These are phyloP conservation scores for Micractinium conductrix DNA, from an alignment of 139 green algal genomes.

Conservation along the genomic window DNA sequence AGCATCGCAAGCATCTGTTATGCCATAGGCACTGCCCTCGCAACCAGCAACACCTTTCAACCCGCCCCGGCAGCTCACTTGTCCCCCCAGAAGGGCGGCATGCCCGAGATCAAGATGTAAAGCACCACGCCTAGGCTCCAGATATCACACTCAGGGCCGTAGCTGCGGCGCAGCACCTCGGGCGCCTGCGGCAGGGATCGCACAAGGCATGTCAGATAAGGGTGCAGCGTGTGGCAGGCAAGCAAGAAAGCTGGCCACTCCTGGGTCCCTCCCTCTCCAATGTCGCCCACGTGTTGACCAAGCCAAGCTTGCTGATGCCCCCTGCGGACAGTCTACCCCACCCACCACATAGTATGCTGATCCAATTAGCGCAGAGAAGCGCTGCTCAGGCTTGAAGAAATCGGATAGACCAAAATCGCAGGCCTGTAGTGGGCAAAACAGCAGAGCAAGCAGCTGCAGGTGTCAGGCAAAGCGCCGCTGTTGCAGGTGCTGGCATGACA, in stretches of 20 bases:
- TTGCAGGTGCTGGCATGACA: too few species aligned
- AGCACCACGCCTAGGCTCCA: conserved; percentile 91
- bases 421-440: neutral
- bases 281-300: too few species aligned
- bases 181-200: conserved; percentile 43
- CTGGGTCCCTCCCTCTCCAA: too few species aligned
- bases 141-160: conserved; percentile 75
- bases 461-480: too few species aligned
- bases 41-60: neutral
- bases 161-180: conserved; percentile 73
- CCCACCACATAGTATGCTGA: conserved; percentile 78
- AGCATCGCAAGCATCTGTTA: neutral
- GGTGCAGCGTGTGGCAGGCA: neutral
- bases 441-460: neutral
- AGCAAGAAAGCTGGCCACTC: too few species aligned
- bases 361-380: conserved; percentile 27
- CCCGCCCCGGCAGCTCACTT: neutral
- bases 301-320: too few species aligned
- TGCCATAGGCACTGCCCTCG: neutral
- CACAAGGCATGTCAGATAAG: too few species aligned
- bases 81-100: conserved; percentile 91
- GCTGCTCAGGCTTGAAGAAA: conserved; percentile 63
- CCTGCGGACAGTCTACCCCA: too few species aligned
- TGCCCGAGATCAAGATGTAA: conserved; percentile 91
- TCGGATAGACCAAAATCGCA: conserved; percentile 82